Evolutionary conservation across 2,329 filamentous ascomycete genomes (phyloP).

Genomic region (Lanzia echinophila): DNA sequence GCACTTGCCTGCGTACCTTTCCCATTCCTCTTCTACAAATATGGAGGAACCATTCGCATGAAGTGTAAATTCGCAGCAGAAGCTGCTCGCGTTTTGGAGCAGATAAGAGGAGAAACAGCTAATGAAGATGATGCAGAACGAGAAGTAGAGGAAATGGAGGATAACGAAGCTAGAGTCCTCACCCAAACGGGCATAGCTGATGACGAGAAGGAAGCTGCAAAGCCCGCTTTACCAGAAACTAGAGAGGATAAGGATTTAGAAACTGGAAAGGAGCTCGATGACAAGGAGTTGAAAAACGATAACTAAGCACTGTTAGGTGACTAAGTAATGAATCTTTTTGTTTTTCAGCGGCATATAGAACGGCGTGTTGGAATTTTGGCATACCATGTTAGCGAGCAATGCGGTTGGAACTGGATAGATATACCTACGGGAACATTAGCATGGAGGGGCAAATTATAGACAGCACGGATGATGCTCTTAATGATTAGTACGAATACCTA

Average conservation of each 20-base stretch:
- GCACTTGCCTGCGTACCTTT: slow-evolving; percentile 65
- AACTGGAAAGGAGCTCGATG: background rate
- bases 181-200: background rate
- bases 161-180: background rate
- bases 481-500: too few species aligned
- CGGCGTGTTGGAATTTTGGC: too few species aligned
- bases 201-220: too few species aligned
- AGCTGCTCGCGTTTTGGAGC: slow-evolving; percentile 35
- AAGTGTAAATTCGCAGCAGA: slow-evolving; percentile 64
- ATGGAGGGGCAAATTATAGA: too few species aligned
- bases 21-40: slow-evolving; percentile 72
- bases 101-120: background rate
- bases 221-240: too few species aligned
- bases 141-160: slow-evolving; percentile 4
- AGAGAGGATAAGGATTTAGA: background rate
- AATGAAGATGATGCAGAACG: background rate
- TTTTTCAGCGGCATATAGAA: too few species aligned
- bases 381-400: too few species aligned
- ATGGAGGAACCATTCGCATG: slow-evolving; percentile 55
- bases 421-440: too few species aligned
- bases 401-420: too few species aligned
- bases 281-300: background rate
- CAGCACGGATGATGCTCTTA: too few species aligned
- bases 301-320: too few species aligned
- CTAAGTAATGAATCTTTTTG: too few species aligned